Conservation (phyloP, 2,329 filamentous ascomycete species). For the Paraphoma sp. region DNA sequence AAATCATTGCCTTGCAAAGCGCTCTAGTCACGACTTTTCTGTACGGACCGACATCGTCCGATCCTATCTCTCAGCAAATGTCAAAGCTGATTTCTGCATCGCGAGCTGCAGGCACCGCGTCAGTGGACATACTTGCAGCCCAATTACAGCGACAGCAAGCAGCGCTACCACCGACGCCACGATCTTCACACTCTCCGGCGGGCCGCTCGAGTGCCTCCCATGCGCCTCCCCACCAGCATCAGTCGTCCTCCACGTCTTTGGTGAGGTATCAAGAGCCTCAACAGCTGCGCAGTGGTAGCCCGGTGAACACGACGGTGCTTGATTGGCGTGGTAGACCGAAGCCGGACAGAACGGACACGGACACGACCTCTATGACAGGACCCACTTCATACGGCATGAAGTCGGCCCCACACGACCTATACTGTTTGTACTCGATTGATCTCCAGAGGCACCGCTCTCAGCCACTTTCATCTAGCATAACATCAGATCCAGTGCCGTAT, state of each 20-base stretch:
- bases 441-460: constrained; percentile 38
- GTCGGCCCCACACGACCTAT: constrained; percentile 25
- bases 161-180: constrained; percentile 17
- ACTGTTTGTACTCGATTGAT: constrained; percentile 41
- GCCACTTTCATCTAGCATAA: constrained; percentile 33
- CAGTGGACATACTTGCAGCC: constrained; percentile 37
- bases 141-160: constrained; percentile 34
- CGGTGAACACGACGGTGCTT: constrained; percentile 35
- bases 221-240: constrained; percentile 18
- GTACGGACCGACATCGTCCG: constrained; percentile 42
- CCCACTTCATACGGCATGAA: constrained; percentile 27
- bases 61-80: constrained; percentile 42
- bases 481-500: constrained; percentile 27
- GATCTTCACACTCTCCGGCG: constrained; percentile 20
- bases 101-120: constrained; percentile 31
- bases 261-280: constrained; percentile 25
- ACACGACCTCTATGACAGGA: constrained; percentile 32
- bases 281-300: constrained; percentile 20
- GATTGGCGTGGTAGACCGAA: constrained; percentile 24
- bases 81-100: constrained; percentile 39
- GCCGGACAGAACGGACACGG: constrained; percentile 22
- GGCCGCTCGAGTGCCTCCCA: constrained; percentile 11
- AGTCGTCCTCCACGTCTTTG: constrained; percentile 32
- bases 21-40: constrained; percentile 41
- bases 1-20: constrained; percentile 45